Evolutionary conservation across 768 basidiomycete genomes (phyloP).

Genomic region (Lentinus tigrinus): DNA sequence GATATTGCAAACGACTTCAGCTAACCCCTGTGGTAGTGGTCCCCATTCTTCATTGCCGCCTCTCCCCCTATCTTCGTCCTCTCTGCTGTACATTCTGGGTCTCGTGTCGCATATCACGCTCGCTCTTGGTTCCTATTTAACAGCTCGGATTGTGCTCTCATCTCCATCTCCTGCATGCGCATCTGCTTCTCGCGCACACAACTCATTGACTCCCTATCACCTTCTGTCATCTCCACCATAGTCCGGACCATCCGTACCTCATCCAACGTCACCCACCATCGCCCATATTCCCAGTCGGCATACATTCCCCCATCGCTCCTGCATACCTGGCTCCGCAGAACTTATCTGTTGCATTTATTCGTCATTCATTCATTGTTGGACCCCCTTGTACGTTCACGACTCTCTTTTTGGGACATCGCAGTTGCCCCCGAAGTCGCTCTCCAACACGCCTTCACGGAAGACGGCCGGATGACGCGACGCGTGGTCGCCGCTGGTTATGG

Average conservation of each 20-base stretch:
- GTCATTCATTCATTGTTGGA: slow-evolving; percentile 16
- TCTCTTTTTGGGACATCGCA: slow-evolving; percentile 3
- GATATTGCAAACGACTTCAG: slow-evolving; percentile 35
- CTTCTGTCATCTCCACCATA: not conserved
- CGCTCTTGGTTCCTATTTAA: slow-evolving; percentile 23
- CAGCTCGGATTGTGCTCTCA: slow-evolving; percentile 15
- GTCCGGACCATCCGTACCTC: not conserved
- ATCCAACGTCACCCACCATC: not conserved
- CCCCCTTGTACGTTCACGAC: slow-evolving; percentile 9
- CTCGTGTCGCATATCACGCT: slow-evolving; percentile 20
- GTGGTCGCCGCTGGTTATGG: slow-evolving; percentile 1
- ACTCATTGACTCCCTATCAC: not conserved
- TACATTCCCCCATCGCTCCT: not conserved
- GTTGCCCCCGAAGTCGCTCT: slow-evolving; percentile 2
- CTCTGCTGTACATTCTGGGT: slow-evolving; percentile 14
- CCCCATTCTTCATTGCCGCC: not conserved
- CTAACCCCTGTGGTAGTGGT: slow-evolving; percentile 16
- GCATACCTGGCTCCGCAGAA: slow-evolving; percentile 6
- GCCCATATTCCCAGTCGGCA: not conserved
- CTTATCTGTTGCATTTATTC: slow-evolving; percentile 18
- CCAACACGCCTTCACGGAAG: not conserved
- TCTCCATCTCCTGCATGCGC: slow-evolving; percentile 13
- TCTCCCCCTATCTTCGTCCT: slow-evolving; percentile 1
- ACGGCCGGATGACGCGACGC: not conserved
- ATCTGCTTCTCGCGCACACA: slow-evolving; percentile 1